Percentiles rank a stretch among this genome's conserved stretches.
Evolutionary conservation across 208 protist species (phyloP).

Genomic region (Leishmania martiniquensis): DNA sequence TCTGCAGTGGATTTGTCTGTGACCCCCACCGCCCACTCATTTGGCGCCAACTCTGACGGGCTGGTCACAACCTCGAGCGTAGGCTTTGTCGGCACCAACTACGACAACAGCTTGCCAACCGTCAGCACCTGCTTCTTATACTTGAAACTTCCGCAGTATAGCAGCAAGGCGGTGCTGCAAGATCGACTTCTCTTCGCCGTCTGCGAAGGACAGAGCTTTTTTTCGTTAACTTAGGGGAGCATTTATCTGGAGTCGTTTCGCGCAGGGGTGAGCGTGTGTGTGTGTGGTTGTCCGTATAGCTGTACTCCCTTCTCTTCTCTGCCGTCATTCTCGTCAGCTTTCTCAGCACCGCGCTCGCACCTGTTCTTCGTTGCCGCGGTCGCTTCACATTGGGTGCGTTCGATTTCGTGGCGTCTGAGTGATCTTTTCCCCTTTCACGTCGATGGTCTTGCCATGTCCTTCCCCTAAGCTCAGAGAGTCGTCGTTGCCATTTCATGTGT

Average conservation of each 20-base stretch:
- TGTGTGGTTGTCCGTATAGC: background rate
- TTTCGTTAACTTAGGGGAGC: slow-evolving; percentile 59
- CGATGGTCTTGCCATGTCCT: too few relatives aligned
- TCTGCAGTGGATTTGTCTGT: slow-evolving; percentile 8
- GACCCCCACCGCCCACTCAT: background rate
- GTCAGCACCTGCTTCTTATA: slow-evolving; percentile 97
- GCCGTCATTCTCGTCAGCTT: too few relatives aligned
- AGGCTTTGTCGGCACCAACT: background rate
- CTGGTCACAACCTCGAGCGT: slow-evolving; percentile 13
- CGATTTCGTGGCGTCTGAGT: too few relatives aligned
- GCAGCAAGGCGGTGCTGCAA: slow-evolving; percentile 66
- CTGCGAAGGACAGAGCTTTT: slow-evolving; percentile 69
- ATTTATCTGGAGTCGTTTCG: background rate
- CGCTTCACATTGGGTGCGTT: too few relatives aligned
- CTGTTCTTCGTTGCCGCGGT: too few relatives aligned
- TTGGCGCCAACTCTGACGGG: slow-evolving; percentile 4
- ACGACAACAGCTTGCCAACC: slow-evolving; percentile 78
- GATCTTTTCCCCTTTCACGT: too few relatives aligned
- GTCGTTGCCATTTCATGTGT: too few relatives aligned
- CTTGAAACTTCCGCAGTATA: slow-evolving; percentile 95
- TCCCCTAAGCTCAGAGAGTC: too few relatives aligned
- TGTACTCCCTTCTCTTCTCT: too few relatives aligned
- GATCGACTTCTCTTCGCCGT: slow-evolving; percentile 70
- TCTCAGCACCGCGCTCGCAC: too few relatives aligned
- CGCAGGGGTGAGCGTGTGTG: background rate